Conservation (phyloP, 768 basidiomycete genomes). For the Lyophyllum semitale region DNA sequence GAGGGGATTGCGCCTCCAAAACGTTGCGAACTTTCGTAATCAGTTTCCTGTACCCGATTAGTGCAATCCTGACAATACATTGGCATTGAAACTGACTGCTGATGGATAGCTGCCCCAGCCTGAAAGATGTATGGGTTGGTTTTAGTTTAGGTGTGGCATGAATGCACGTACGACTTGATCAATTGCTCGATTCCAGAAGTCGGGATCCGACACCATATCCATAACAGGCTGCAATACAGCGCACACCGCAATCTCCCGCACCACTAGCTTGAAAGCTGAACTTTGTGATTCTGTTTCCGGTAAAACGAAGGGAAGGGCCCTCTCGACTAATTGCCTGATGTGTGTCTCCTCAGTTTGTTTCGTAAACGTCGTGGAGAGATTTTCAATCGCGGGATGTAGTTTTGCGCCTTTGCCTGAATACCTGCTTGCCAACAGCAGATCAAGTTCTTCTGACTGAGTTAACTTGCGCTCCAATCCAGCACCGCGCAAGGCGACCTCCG, state of each 20-base stretch:
- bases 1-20: constrained; percentile 76
- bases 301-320: constrained; percentile 69
- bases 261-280: constrained; percentile 67
- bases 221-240: constrained; percentile 83
- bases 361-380: constrained; percentile 86
- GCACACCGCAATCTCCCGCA: constrained; percentile 82
- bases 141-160: not conserved
- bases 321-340: constrained; percentile 70
- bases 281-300: constrained; percentile 77
- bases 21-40: constrained; percentile 87
- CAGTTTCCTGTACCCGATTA: constrained; percentile 57
- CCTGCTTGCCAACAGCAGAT: constrained; percentile 80
- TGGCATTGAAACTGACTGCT: constrained; percentile 36
- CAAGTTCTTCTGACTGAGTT: constrained; percentile 89
- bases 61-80: not conserved
- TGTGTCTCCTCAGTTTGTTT: constrained; percentile 90
- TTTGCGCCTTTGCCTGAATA: constrained; percentile 70
- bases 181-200: constrained; percentile 94
- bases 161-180: constrained; percentile 79
- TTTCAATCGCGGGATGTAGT: constrained; percentile 85
- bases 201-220: constrained; percentile 93
- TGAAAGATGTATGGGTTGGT: constrained; percentile 18
- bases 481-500: constrained; percentile 83
- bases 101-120: constrained; percentile 54
- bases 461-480: constrained; percentile 79